phyloP scores from a whole-genome alignment of 129 eudicot genomes.

The Tanacetum coccineum region DNA sequence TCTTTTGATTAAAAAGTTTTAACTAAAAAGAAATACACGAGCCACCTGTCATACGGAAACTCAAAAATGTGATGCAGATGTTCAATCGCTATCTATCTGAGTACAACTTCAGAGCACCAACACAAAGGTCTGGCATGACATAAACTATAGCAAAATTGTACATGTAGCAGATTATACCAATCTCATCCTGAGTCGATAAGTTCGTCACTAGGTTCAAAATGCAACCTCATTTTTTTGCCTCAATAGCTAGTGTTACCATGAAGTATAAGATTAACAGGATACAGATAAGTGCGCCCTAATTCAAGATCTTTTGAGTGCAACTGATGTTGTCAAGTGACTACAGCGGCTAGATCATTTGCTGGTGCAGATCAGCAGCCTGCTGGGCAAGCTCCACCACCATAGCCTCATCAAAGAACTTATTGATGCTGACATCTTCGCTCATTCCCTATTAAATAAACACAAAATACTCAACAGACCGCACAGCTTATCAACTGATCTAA shows the following conservation, averaged over 20 bases:
- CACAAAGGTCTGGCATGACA: not conserved
- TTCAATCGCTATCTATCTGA: not conserved
- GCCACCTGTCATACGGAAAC: not conserved
- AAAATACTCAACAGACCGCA: not conserved
- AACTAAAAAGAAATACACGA: constrained; percentile 9
- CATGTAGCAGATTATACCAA: not conserved
- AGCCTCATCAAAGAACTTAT: constrained; percentile 93
- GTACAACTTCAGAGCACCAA: not conserved
- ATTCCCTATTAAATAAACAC: constrained; percentile 58
- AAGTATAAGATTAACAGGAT: not conserved
- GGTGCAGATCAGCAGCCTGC: constrained; percentile 88
- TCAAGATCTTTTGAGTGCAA: not conserved
- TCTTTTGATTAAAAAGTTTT: not conserved
- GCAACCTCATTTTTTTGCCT: not conserved
- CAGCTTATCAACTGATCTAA: not conserved
- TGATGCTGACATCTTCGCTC: constrained; percentile 93
- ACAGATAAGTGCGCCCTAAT: not conserved
- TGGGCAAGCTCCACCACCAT: constrained; percentile 97
- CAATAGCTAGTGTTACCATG: not conserved
- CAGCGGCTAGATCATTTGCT: constrained; percentile 56
- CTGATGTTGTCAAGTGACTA: too few species aligned
- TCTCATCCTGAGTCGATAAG: constrained; percentile 1
- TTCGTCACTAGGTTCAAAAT: not conserved
- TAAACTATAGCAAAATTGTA: not conserved
- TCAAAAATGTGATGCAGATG: not conserved